Evolutionary conservation across 1,139 yeast genomes (phyloP).

Genomic region (Lodderomyces metapsilosis): DNA sequence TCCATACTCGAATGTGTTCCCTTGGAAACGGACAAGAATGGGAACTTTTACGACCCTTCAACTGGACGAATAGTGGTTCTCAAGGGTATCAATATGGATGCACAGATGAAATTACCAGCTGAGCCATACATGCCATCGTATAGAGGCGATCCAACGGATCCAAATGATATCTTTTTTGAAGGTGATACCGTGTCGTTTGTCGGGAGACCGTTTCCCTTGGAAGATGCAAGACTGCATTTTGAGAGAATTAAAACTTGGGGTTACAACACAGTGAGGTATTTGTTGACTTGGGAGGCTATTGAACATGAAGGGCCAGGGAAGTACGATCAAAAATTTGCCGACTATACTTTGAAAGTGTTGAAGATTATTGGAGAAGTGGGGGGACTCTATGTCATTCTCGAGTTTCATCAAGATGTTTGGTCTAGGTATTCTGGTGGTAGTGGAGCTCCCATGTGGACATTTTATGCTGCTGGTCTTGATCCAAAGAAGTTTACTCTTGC

Average conservation of each 20-base stretch:
- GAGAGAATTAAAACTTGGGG: constrained; percentile 77
- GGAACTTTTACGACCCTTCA: constrained; percentile 56
- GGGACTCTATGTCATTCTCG: constrained; percentile 79
- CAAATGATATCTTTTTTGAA: constrained; percentile 52
- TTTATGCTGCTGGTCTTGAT: constrained; percentile 90
- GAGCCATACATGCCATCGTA: constrained; percentile 57
- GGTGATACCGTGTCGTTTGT: constrained; percentile 77
- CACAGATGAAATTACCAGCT: constrained; percentile 70
- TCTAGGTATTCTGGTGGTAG: constrained; percentile 89
- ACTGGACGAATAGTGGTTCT: constrained; percentile 60
- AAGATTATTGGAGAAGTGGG: constrained; percentile 58
- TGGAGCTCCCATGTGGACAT: constrained; percentile 95
- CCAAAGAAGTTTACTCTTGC: constrained; percentile 67
- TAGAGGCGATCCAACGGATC: constrained; percentile 42
- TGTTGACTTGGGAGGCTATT: constrained; percentile 89
- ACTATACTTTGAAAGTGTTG: constrained; percentile 65
- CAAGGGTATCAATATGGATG: constrained; percentile 83
- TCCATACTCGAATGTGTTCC: constrained; percentile 31
- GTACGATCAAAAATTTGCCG: constrained; percentile 76
- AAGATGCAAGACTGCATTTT: constrained; percentile 70
- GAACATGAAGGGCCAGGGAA: constrained; percentile 87
- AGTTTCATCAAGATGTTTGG: constrained; percentile 96
- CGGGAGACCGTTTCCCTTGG: constrained; percentile 75
- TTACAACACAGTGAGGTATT: constrained; percentile 71
- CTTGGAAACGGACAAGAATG: constrained; percentile 38